Percentiles rank a stretch among this genome's conserved stretches.
These are phyloP conservation scores for Erythrophleum fordii DNA, from an alignment of 306 rosid species.

Conservation along the genomic window DNA sequence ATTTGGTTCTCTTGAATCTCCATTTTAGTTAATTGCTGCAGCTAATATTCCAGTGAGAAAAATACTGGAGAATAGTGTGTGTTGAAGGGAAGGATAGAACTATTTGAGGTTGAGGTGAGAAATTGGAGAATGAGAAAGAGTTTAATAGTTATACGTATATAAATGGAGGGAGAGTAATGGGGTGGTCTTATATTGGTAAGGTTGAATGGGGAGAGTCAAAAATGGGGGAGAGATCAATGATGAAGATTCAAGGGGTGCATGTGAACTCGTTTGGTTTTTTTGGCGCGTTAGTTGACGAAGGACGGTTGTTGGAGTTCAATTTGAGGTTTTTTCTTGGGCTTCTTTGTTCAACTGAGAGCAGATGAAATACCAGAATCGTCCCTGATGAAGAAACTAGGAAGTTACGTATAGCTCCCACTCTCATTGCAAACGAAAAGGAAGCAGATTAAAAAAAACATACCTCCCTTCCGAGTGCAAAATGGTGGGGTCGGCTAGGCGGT, in stretches of 20 bases:
- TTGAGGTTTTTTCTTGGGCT: neutral
- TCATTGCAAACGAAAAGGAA: neutral
- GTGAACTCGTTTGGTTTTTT: slow-evolving; percentile 27
- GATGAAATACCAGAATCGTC: neutral
- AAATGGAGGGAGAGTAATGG: neutral
- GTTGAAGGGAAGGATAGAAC: neutral
- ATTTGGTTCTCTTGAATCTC: slow-evolving; percentile 68
- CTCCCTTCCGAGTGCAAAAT: neutral
- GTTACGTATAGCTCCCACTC: neutral
- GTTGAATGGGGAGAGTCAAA: slow-evolving; percentile 24
- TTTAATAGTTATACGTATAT: neutral
- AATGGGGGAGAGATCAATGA: neutral
- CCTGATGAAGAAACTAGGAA: neutral
- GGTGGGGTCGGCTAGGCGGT: neutral
- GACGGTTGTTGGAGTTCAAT: slow-evolving; percentile 44
- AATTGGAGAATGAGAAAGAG: neutral
- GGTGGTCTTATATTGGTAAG: slow-evolving; percentile 12
- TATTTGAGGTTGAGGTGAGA: neutral
- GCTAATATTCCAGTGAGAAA: too few species aligned
- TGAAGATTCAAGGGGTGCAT: slow-evolving; percentile 64
- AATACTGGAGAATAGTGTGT: neutral
- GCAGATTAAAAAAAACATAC: neutral
- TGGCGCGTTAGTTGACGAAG: slow-evolving; percentile 42
- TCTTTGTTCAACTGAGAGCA: slow-evolving; percentile 1
- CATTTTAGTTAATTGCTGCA: slow-evolving; percentile 45